phyloP scores from a whole-genome alignment of 345 rosid species.

The Euphorbia tirucalli region DNA sequence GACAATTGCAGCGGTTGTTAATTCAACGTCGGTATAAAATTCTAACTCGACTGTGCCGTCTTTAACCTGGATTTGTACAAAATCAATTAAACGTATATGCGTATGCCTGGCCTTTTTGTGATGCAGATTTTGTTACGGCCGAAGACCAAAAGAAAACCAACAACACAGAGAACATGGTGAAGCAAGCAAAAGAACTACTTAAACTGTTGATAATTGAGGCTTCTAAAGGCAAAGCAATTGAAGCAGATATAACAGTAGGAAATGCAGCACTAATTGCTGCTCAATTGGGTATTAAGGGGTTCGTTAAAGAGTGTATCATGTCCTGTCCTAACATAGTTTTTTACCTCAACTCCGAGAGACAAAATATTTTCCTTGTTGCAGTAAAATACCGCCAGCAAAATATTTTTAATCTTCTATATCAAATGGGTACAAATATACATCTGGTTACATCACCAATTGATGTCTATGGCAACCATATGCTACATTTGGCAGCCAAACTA shows the following conservation, averaged over 20 bases:
- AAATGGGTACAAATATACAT: background rate
- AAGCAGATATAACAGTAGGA: background rate
- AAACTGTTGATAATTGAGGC: background rate
- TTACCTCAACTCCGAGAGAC: background rate
- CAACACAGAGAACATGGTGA: too few relatives aligned
- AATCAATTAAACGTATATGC: too few relatives aligned
- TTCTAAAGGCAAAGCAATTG: background rate
- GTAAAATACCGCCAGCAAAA: background rate
- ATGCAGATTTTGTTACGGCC: too few relatives aligned
- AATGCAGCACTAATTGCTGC: background rate
- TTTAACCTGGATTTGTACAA: too few relatives aligned
- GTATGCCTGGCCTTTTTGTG: too few relatives aligned
- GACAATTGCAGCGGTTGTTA: background rate
- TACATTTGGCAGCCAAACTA: background rate
- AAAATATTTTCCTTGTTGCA: background rate
- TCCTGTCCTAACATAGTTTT: background rate
- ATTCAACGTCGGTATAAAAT: background rate
- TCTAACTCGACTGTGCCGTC: too few relatives aligned
- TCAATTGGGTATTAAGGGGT: background rate
- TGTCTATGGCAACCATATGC: background rate
- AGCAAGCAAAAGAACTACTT: background rate
- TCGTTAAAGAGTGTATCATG: background rate
- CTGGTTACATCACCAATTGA: background rate
- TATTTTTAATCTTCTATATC: background rate
- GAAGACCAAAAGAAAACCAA: too few relatives aligned